A percentile compares a stretch with the other conserved stretches of the same genome.
Conservation (phyloP, 2,329 filamentous ascomycete genomes). For the Fusarium sp. region DNA sequence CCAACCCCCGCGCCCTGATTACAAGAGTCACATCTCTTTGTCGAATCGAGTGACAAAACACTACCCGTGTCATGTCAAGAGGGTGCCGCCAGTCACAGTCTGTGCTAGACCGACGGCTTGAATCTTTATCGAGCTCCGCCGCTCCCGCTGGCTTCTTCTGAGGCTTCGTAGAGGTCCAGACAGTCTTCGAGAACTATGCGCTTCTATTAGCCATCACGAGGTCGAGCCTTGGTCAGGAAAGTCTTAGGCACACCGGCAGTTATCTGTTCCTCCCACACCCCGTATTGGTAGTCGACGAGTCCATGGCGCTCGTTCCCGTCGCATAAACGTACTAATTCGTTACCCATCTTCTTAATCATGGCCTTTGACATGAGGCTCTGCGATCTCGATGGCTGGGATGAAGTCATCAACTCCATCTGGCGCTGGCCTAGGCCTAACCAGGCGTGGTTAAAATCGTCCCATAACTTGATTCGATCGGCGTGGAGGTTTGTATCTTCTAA, state of each 20-base stretch:
- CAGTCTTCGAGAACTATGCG: constrained; percentile 53
- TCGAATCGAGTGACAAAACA: neutral
- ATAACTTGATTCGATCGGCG: constrained; percentile 82
- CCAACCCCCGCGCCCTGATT: constrained; percentile 19
- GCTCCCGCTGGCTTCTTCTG: constrained; percentile 51
- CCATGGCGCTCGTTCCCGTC: constrained; percentile 90
- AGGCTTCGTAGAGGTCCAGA: constrained; percentile 59
- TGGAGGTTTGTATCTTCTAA: constrained; percentile 84
- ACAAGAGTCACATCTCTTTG: constrained; percentile 12
- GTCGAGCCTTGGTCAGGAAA: neutral
- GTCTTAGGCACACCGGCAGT: constrained; percentile 75
- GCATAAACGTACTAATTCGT: constrained; percentile 84
- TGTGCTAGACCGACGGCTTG: neutral
- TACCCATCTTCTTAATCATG: constrained; percentile 81
- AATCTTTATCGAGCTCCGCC: constrained; percentile 38
- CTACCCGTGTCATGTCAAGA: neutral
- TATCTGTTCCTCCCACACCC: constrained; percentile 95
- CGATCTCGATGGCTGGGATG: constrained; percentile 67
- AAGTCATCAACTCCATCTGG: constrained; percentile 80
- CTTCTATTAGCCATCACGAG: constrained; percentile 23
- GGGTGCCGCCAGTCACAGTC: neutral
- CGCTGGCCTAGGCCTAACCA: constrained; percentile 88
- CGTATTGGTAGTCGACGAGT: constrained; percentile 97
- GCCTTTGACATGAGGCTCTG: constrained; percentile 76
- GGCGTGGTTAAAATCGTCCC: constrained; percentile 94